Base-by-base conservation (phyloP, 768 basidiomycete genomes). In the Hygrocybe coccinea region DNA sequence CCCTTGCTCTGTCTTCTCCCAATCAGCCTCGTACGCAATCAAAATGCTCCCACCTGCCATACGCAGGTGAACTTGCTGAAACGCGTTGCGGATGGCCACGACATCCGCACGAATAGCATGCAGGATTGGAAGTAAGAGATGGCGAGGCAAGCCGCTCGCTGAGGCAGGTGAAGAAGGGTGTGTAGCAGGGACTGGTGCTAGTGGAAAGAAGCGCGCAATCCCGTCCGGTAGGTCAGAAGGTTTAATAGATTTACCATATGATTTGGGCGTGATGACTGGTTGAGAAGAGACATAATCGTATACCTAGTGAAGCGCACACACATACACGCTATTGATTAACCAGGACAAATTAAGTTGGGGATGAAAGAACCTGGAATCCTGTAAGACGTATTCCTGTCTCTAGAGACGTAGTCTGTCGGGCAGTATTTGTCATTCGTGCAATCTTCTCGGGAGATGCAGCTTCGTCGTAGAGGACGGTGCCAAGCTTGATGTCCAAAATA, bases 401-500 rank as follows among this genome's bases (percentile, higher is more conserved):
- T 2, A 77, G 66, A 9, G 83, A 87, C 1, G 95, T 97, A 0
- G 90, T 86, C 9, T 78, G 70, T 25, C 71, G 74, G 1, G 92
- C 92, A 1, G 78, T 76, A 62, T 81, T 77, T 54, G 79, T 74
- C 94, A 95, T 94, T 22, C 89, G 82, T 38, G 72, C 78, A 56
- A 80, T 77, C 73, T 99, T 99, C 55, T 89, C 90, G 2, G 80
- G 76, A 0, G 79, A 68, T 4, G 87, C 79, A 10, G 67, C 65
- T 19, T 85, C 80, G 50, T 90, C 92, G 59, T 89, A 90, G n/a
- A 98, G 78, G 1, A 87, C 76, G 0, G 88, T 95, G 1, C 97
- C 97, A 14, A 98, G 86, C 69, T 98, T 99, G 66, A 93, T 78
- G 67, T 99, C 95, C 25, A 97, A 75, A 55, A 97, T 80, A 61